These are phyloP conservation scores for Colletotrichum sublineola DNA, from an alignment of 2,329 filamentous ascomycete genomes.

Conservation along the genomic window DNA sequence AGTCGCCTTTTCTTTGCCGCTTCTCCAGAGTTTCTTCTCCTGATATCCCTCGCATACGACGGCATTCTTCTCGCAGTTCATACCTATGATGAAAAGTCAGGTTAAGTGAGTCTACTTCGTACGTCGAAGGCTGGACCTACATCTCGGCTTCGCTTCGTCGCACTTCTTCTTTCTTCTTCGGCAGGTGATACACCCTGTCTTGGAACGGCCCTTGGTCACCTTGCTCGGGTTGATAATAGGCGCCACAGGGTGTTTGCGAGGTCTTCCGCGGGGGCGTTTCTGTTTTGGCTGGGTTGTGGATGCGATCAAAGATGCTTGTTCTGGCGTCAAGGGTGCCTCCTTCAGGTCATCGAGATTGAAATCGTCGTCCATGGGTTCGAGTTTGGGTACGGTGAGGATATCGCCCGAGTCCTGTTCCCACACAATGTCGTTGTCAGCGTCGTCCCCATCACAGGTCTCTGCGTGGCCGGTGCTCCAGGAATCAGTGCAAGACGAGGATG, in stretches of 20 bases:
- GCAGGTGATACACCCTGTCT: conserved; percentile 77
- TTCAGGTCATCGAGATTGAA: conserved; percentile 67
- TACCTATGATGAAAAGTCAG: conserved; percentile 62
- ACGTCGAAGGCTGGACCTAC: conserved; percentile 57
- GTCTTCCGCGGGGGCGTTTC: conserved; percentile 81
- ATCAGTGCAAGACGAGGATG: conserved; percentile 61
- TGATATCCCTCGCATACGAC: conserved; percentile 93
- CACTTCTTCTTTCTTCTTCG: conserved; percentile 80
- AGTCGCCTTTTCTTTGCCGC: conserved; percentile 81
- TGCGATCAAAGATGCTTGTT: conserved; percentile 32
- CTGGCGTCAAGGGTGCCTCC: conserved; percentile 54
- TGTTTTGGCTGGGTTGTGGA: conserved; percentile 54
- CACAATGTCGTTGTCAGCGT: conserved; percentile 56
- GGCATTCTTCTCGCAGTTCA: conserved; percentile 94
- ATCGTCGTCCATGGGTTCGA: conserved; percentile 70
- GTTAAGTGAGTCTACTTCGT: neutral
- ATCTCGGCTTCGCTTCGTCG: conserved; percentile 76
- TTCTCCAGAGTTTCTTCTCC: conserved; percentile 88
- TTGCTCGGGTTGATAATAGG: conserved; percentile 73
- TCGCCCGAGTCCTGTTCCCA: conserved; percentile 65
- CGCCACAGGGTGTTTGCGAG: conserved; percentile 82
- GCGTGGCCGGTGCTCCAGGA: conserved; percentile 60
- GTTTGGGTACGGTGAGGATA: conserved; percentile 63
- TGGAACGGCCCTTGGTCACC: conserved; percentile 80
- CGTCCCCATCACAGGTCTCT: conserved; percentile 51